Evolutionary conservation across 345 rosid species (phyloP).

Genomic region (Crucihimalaya himalaica): DNA sequence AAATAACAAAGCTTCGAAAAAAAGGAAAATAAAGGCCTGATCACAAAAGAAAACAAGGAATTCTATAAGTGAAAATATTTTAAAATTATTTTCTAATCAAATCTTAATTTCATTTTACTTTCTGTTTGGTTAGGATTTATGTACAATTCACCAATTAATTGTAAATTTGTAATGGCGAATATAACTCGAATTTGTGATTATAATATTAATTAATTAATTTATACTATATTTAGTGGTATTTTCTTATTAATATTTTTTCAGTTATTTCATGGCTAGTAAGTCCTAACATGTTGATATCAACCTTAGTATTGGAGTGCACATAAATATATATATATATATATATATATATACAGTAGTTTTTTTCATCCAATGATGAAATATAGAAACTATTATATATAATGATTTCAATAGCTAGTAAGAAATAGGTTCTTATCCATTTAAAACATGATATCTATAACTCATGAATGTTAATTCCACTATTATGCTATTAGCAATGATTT

Average conservation of each 20-base stretch:
- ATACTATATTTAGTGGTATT: not conserved
- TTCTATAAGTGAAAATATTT: not conserved
- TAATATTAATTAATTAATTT: not conserved
- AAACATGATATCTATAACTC: not conserved
- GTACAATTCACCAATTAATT: not conserved
- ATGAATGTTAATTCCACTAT: not conserved
- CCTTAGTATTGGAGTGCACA: not conserved
- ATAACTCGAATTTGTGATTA: not conserved
- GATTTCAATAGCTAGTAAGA: too few relatives aligned
- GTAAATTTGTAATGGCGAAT: not conserved
- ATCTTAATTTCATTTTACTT: not conserved
- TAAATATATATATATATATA: not conserved
- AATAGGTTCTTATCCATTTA: not conserved
- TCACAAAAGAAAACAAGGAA: not conserved
- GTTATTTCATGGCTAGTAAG: not conserved
- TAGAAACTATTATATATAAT: too few relatives aligned
- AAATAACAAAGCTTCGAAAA: not conserved
- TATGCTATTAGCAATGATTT: constrained; percentile 1
- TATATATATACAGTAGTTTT: not conserved
- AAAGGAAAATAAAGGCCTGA: not conserved
- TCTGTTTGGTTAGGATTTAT: not conserved
- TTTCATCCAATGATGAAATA: not conserved
- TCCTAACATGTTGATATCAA: not conserved
- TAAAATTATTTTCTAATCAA: not conserved
- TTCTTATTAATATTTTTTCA: not conserved